Base-by-base conservation (phyloP, 106 monocot genomes). In the Phalaenopsis aphrodite region DNA sequence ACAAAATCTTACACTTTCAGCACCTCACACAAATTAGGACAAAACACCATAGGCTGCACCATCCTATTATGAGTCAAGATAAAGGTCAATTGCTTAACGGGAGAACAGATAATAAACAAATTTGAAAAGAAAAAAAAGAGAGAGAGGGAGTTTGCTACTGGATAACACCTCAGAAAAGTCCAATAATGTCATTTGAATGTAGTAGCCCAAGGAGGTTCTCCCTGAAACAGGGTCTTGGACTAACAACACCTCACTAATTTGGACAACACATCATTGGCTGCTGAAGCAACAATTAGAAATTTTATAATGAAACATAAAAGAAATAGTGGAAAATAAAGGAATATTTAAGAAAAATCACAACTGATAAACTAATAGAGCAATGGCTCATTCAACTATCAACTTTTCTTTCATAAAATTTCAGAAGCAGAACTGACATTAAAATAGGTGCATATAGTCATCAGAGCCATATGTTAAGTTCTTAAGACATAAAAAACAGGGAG, bases 171-270 rank as follows among this genome's bases (percentile, higher is more conserved):
- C 83, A 83, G 74, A 79, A 48, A 38, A 10, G 72, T 79, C 74
- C 18, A 61, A 55, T 83, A 43, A 79, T 83, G 46, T 83, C 79
- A 83, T 74, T 18, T 79, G 23, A 57, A 36, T 83, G 79, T 56
- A 55, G 77, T 42, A 37, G 64, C 19, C 65, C 84, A 84, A 49
- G 79, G 79, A 79, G 75, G 75, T 84, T 84, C 75, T 80, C 76
- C 64, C 64, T 64, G 64, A 64, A 64, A 64, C 64, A 64, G 64
- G 64, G 64, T 64, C 64, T 64, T 64, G 64, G 23, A 64, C 64
- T 64, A 21, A 5, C 64, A 21, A 64, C 64, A 64, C 19, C 64
- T 64, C 64, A 64, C 4, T 21, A 64, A 21, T 21, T 64, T 64
- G 64, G 64, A 64, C 64, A 21, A 64, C 21, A 64, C 64, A 64